Evolutionary conservation across 2,329 filamentous ascomycete species (phyloP).

Genomic region (Gremmenia infestans): DNA sequence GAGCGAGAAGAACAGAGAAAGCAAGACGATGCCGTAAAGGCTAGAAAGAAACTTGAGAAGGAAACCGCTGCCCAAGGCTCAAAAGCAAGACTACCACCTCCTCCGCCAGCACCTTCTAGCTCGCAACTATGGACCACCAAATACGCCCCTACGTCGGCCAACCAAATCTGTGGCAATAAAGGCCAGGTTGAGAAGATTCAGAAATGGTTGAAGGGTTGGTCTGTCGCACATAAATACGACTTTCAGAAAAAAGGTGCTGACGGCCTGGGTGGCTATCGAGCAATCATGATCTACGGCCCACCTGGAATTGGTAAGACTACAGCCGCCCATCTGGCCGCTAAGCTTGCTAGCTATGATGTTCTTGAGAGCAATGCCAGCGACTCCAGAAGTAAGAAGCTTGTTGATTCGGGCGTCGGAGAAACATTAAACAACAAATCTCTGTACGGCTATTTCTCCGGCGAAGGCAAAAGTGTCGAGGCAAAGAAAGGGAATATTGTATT

Average conservation of each 20-base stretch:
- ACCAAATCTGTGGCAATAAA: constrained; percentile 95
- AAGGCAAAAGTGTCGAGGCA: constrained; percentile 72
- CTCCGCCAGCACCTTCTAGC: constrained; percentile 40
- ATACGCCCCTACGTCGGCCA: constrained; percentile 81
- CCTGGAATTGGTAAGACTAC: constrained; percentile 98
- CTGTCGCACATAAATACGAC: constrained; percentile 68
- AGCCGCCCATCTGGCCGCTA: constrained; percentile 88
- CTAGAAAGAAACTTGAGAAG: constrained; percentile 35
- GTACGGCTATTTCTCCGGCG: constrained; percentile 81
- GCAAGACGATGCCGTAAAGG: constrained; percentile 48
- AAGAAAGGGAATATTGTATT: constrained; percentile 90
- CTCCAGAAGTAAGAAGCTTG: constrained; percentile 89
- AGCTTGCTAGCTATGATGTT: constrained; percentile 87
- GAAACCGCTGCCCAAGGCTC: constrained; percentile 33
- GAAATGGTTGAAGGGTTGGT: constrained; percentile 79
- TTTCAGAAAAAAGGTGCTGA: constrained; percentile 83
- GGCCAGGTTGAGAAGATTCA: constrained; percentile 83
- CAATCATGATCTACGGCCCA: constrained; percentile 92
- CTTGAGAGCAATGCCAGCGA: constrained; percentile 96
- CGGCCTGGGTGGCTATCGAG: constrained; percentile 75
- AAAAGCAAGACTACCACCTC: constrained; percentile 34
- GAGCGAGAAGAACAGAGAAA: constrained; percentile 69
- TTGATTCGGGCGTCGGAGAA: constrained; percentile 82
- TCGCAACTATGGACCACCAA: constrained; percentile 87
- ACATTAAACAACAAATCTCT: constrained; percentile 92